Evolutionary conservation across 2,329 filamentous ascomycete genomes (phyloP).

Genomic region (Bipolaris cookei): DNA sequence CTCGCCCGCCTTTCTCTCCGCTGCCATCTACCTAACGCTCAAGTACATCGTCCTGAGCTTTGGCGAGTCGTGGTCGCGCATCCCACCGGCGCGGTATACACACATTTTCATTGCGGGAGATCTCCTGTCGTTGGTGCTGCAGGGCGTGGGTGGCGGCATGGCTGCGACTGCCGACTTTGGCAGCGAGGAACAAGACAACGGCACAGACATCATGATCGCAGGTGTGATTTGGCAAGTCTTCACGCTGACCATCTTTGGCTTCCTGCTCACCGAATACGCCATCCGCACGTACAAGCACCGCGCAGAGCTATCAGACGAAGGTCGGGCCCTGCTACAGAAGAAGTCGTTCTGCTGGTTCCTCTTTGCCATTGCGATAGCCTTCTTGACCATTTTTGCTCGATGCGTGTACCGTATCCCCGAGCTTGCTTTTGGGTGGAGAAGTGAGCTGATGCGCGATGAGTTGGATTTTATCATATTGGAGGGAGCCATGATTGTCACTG

Average conservation of each 20-base stretch:
- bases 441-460: slow-evolving; percentile 57
- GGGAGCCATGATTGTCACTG: slow-evolving; percentile 60
- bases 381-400: slow-evolving; percentile 55
- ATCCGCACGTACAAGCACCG: slow-evolving; percentile 40
- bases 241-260: slow-evolving; percentile 57
- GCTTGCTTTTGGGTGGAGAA: slow-evolving; percentile 55
- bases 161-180: slow-evolving; percentile 58
- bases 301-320: slow-evolving; percentile 27
- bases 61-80: slow-evolving; percentile 48
- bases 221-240: slow-evolving; percentile 65
- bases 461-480: slow-evolving; percentile 59
- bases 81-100: slow-evolving; percentile 56
- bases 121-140: slow-evolving; percentile 63
- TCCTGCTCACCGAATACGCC: slow-evolving; percentile 49
- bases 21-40: slow-evolving; percentile 62
- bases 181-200: slow-evolving; percentile 51
- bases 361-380: slow-evolving; percentile 49
- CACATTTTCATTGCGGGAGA: slow-evolving; percentile 67
- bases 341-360: slow-evolving; percentile 41
- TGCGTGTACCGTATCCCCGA: slow-evolving; percentile 59
- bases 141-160: slow-evolving; percentile 64
- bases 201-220: slow-evolving; percentile 64
- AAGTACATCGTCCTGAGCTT: slow-evolving; percentile 64
- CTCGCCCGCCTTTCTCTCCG: slow-evolving; percentile 62
- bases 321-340: slow-evolving; percentile 29